These are phyloP conservation scores for Platanthera zijinensis DNA, from an alignment of 106 monocot species.

Conservation along the genomic window DNA sequence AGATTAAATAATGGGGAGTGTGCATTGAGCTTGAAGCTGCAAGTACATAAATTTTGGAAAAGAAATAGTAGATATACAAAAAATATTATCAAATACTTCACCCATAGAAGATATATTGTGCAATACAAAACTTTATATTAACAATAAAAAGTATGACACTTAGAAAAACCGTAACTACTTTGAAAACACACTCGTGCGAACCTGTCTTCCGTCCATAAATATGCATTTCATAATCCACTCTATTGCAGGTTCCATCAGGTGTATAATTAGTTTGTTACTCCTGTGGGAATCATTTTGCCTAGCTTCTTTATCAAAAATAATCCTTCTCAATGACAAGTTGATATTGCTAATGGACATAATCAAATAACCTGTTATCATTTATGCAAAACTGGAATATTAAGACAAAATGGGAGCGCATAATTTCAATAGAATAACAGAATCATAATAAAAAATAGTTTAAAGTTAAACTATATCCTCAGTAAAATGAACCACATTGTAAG, in stretches of 20 bases:
- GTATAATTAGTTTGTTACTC: conserved; percentile 11
- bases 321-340: conserved; percentile 6
- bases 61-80: not conserved
- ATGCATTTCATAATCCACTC: conserved; percentile 36
- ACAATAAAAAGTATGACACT: not conserved
- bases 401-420: not conserved
- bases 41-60: not conserved
- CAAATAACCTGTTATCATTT: conserved; percentile 16
- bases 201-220: conserved; percentile 16
- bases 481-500: not conserved
- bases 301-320: conserved; percentile 17
- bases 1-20: not conserved
- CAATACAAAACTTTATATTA: not conserved
- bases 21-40: not conserved
- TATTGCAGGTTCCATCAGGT: conserved; percentile 25
- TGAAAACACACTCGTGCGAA: conserved; percentile 1
- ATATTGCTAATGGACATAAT: conserved; percentile 20
- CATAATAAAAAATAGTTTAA: not conserved
- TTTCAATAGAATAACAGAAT: conserved; percentile 1
- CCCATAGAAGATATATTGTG: not conserved
- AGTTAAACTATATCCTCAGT: not conserved
- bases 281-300: conserved; percentile 1
- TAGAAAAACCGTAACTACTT: not conserved
- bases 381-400: not conserved
- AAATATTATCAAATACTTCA: not conserved